phyloP scores from a whole-genome alignment of 768 basidiomycete species.

The Mycena alexandri region DNA sequence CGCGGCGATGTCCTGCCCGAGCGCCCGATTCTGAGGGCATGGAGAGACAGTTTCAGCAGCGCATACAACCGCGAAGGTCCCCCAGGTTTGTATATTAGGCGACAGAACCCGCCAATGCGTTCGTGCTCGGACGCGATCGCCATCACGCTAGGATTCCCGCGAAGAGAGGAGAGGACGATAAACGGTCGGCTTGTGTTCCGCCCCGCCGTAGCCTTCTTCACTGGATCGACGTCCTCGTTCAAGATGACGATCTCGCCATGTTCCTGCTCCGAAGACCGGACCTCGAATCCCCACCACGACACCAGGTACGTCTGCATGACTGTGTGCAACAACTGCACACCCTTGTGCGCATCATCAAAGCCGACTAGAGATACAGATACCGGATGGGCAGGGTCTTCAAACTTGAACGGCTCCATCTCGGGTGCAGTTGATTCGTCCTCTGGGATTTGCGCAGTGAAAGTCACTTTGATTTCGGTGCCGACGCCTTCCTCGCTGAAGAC shows the following conservation, averaged over 20 bases:
- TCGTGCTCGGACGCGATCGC: conserved; percentile 78
- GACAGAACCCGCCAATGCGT: conserved; percentile 86
- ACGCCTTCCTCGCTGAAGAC: conserved; percentile 92
- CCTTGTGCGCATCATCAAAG: conserved; percentile 75
- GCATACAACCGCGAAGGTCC: conserved; percentile 82
- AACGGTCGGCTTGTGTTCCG: conserved; percentile 75
- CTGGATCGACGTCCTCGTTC: conserved; percentile 78
- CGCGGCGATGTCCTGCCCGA: conserved; percentile 44
- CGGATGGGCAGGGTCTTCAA: conserved; percentile 53
- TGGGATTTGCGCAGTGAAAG: conserved; percentile 77
- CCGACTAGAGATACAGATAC: conserved; percentile 77
- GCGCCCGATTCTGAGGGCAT: conserved; percentile 64
- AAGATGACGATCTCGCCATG: conserved; percentile 81
- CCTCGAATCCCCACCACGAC: conserved; percentile 82
- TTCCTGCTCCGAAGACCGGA: conserved; percentile 54
- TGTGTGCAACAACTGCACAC: conserved; percentile 73
- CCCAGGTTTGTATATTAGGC: conserved; percentile 90
- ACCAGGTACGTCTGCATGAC: conserved; percentile 76
- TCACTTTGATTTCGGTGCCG: conserved; percentile 93
- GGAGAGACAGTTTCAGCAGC: conserved; percentile 73
- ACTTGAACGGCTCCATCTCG: conserved; percentile 61
- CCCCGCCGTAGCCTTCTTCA: conserved; percentile 68
- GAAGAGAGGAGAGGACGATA: conserved; percentile 79
- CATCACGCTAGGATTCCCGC: conserved; percentile 75
- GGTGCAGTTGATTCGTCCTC: conserved; percentile 49